phyloP scores from a whole-genome alignment of 164 flowering plant genomes.

The Vitis amurensis region DNA sequence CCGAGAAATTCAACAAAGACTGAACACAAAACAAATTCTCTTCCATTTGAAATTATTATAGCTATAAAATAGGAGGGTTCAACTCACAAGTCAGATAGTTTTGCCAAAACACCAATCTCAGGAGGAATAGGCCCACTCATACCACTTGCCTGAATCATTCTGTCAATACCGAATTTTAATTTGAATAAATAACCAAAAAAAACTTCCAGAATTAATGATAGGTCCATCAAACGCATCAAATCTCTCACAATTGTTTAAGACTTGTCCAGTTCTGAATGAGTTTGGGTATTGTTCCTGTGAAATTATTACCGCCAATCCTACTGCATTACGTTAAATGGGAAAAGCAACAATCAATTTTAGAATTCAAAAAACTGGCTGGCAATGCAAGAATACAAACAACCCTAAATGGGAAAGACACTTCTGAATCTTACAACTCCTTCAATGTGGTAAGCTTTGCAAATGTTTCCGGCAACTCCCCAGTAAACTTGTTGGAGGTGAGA shows the following conservation, averaged over 20 bases:
- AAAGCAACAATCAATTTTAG: not conserved
- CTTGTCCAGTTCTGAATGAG: slow-evolving; percentile 44
- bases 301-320: slow-evolving; percentile 39
- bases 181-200: not conserved
- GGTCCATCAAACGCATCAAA: not conserved
- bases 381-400: no score
- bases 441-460: slow-evolving; percentile 34
- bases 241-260: slow-evolving; percentile 31
- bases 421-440: slow-evolving; percentile 42
- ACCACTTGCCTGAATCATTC: slow-evolving; percentile 42
- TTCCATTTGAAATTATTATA: not conserved
- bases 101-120: slow-evolving; percentile 25
- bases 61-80: not conserved
- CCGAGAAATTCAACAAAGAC: slow-evolving; percentile 1
- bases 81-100: slow-evolving; percentile 23
- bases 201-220: not conserved
- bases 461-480: slow-evolving; percentile 45
- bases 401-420: no score
- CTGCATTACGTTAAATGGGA: slow-evolving; percentile 24
- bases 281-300: slow-evolving; percentile 50
- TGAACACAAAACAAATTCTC: not conserved
- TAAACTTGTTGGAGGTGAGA: slow-evolving; percentile 43
- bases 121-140: slow-evolving; percentile 46
- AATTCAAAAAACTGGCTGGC: no score
- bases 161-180: slow-evolving; percentile 10